Percentiles rank a stretch among this genome's conserved stretches.
Conservation (phyloP, 495 filamentous ascomycete species). For the Xylaria palmicola region DNA sequence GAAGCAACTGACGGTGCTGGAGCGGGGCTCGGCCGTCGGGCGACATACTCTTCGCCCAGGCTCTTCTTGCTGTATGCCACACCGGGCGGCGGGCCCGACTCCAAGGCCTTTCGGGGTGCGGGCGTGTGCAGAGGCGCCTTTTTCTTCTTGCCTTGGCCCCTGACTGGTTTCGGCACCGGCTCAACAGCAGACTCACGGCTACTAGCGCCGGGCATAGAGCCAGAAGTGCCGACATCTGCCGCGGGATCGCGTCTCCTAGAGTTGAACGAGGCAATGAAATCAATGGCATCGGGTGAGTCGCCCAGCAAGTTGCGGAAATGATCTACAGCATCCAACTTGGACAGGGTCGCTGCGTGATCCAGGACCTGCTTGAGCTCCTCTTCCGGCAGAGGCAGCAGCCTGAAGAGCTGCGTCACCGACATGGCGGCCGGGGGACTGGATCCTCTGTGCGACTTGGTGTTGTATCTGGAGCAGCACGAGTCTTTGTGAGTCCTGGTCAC, state of each 20-base stretch:
- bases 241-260: conserved; percentile 57
- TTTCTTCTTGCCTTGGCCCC: conserved; percentile 52
- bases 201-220: not conserved
- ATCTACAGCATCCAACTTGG: conserved; percentile 71
- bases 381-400: conserved; percentile 79
- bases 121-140: conserved; percentile 60
- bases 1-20: conserved; percentile 32
- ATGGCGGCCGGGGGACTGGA: conserved; percentile 25
- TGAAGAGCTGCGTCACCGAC: conserved; percentile 68
- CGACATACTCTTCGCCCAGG: conserved; percentile 40
- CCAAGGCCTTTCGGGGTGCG: conserved; percentile 64
- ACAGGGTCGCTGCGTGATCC: conserved; percentile 67
- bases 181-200: conserved; percentile 25
- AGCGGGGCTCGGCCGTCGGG: conserved; percentile 32
- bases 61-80: conserved; percentile 45
- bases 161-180: conserved; percentile 29
- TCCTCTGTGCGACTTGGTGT: not conserved
- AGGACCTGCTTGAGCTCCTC: conserved; percentile 78
- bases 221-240: not conserved
- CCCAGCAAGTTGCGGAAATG: conserved; percentile 88
- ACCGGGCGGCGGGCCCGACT: conserved; percentile 36
- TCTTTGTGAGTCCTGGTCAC: not conserved
- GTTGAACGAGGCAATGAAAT: conserved; percentile 93
- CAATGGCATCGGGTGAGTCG: conserved; percentile 77
- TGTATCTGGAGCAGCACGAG: not conserved